A percentile compares a stretch with the other conserved stretches of the same genome.
Conservation (phyloP, 768 basidiomycete species). For the Lentinula raphanica region DNA sequence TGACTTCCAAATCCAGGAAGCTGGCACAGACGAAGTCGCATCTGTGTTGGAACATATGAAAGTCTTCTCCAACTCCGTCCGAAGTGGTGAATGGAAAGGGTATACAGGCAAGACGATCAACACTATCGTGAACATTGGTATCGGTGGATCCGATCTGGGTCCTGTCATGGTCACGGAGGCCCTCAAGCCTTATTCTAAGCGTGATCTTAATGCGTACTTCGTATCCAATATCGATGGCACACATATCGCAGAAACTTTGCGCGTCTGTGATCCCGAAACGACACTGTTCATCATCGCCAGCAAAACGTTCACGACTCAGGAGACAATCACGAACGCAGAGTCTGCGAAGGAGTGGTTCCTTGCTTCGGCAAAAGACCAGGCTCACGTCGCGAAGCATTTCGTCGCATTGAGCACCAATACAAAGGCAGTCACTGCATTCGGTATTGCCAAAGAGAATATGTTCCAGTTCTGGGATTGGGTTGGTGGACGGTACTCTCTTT, state of each 20-base stretch:
- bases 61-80: slow-evolving; percentile 77
- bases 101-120: slow-evolving; percentile 95
- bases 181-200: slow-evolving; percentile 87
- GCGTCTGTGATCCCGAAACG: slow-evolving; percentile 78
- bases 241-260: slow-evolving; percentile 86
- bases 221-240: slow-evolving; percentile 99
- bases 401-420: slow-evolving; percentile 98
- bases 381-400: slow-evolving; percentile 97
- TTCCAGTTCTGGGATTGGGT: slow-evolving; percentile 99
- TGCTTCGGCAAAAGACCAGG: slow-evolving; percentile 70
- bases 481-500: slow-evolving; percentile 95
- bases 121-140: slow-evolving; percentile 97
- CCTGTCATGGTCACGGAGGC: slow-evolving; percentile 99
- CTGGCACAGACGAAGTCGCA: slow-evolving; percentile 76
- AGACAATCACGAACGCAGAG: slow-evolving; percentile 98
- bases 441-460: slow-evolving; percentile 90
- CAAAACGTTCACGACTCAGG: slow-evolving; percentile 99
- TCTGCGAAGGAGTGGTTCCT: slow-evolving; percentile 96
- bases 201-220: slow-evolving; percentile 82
- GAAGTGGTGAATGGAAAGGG: slow-evolving; percentile 90
- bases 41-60: slow-evolving; percentile 88
- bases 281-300: slow-evolving; percentile 98
- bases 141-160: slow-evolving; percentile 96
- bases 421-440: slow-evolving; percentile 87
- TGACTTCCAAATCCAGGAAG: slow-evolving; percentile 76